Percentiles rank a stretch among this genome's conserved stretches.
phyloP scores from a whole-genome alignment of 768 basidiomycete species.

The Mycena floridula region DNA sequence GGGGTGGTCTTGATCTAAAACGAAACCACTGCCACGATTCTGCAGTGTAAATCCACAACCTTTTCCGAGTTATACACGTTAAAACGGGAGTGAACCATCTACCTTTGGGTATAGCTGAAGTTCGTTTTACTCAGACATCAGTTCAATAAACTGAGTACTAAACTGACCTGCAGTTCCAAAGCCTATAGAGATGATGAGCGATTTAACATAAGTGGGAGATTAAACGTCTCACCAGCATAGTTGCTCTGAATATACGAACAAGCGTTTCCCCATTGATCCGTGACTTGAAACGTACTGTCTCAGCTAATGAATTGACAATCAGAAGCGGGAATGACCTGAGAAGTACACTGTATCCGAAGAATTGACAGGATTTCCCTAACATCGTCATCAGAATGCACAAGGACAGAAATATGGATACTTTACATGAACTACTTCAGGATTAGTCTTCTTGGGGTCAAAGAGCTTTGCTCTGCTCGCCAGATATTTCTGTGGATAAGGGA shows the following conservation, averaged over 20 bases:
- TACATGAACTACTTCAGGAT: slow-evolving; percentile 63
- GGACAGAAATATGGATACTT: slow-evolving; percentile 11
- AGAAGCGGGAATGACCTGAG: slow-evolving; percentile 44
- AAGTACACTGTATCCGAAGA: slow-evolving; percentile 96
- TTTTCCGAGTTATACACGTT: slow-evolving; percentile 79
- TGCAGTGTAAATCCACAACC: slow-evolving; percentile 97
- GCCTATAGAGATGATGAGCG: slow-evolving; percentile 36
- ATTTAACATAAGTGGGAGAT: not conserved
- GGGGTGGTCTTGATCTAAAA: slow-evolving; percentile 73
- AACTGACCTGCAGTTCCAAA: slow-evolving; percentile 81
- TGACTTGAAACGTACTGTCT: slow-evolving; percentile 34
- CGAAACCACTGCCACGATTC: slow-evolving; percentile 86
- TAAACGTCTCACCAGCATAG: slow-evolving; percentile 61
- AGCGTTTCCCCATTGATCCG: slow-evolving; percentile 85
- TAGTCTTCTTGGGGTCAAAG: slow-evolving; percentile 64
- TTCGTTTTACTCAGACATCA: slow-evolving; percentile 23
- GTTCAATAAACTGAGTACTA: slow-evolving; percentile 27
- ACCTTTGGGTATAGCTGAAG: not conserved
- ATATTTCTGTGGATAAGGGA: slow-evolving; percentile 56
- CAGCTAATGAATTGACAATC: not conserved
- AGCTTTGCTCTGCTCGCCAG: slow-evolving; percentile 72
- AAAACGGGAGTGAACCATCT: no score
- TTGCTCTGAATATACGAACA: slow-evolving; percentile 90
- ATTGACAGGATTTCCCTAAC: slow-evolving; percentile 72
- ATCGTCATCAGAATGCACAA: slow-evolving; percentile 7